Evolutionary conservation across 2,329 filamentous ascomycete genomes (phyloP).

Genomic region (Herpomyces periplanetae): DNA sequence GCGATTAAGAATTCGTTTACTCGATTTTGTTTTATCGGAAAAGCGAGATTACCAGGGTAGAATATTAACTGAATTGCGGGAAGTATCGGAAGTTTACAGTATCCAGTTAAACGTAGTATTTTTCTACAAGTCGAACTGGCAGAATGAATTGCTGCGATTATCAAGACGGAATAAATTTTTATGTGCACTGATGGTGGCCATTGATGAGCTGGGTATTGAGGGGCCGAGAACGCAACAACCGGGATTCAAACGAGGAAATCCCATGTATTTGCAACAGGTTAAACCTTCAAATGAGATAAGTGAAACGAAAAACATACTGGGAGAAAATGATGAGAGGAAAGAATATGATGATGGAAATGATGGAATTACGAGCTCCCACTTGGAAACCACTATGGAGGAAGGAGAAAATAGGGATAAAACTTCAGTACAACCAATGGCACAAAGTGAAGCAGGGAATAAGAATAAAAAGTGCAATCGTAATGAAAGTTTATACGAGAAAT

Average conservation of each 20-base stretch:
- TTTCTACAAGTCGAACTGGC: slow-evolving; percentile 90
- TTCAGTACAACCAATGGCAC: too few relatives aligned
- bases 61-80: slow-evolving; percentile 45
- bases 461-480: too few relatives aligned
- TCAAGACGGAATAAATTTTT: slow-evolving; percentile 79
- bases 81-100: slow-evolving; percentile 42
- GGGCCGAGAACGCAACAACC: slow-evolving; percentile 33
- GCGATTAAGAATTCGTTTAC: slow-evolving; percentile 31
- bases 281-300: too few relatives aligned
- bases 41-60: slow-evolving; percentile 63
- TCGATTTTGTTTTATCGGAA: slow-evolving; percentile 44
- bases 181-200: slow-evolving; percentile 50
- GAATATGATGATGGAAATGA: too few relatives aligned
- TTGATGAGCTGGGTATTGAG: slow-evolving; percentile 49
- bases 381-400: too few relatives aligned
- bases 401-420: too few relatives aligned
- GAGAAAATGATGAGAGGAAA: too few relatives aligned
- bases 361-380: too few relatives aligned
- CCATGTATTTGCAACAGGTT: slow-evolving; percentile 21
- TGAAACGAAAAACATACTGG: too few relatives aligned
- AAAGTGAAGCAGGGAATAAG: too few relatives aligned
- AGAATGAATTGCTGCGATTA: slow-evolving; percentile 65
- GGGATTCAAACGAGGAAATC: slow-evolving; percentile 22
- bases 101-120: slow-evolving; percentile 71
- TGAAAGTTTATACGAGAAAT: slow-evolving; percentile 17